Percentiles rank a stretch among this genome's conserved stretches.
phyloP scores from a whole-genome alignment of 2,329 filamentous ascomycete genomes.

The Annulohypoxylon truncatum region DNA sequence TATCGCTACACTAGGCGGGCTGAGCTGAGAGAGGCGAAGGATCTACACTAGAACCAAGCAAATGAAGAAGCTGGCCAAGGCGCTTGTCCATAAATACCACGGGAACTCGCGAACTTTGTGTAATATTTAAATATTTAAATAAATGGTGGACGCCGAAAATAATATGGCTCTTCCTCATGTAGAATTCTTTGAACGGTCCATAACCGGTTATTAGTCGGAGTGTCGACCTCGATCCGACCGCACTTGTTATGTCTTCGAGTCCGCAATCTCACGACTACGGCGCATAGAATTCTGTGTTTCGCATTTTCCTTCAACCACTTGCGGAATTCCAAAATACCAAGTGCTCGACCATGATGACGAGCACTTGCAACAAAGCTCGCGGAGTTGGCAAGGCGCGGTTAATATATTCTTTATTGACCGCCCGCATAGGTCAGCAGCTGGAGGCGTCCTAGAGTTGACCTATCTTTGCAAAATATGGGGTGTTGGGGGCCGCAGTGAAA shows the following conservation, averaged over 20 bases:
- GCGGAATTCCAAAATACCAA: not conserved
- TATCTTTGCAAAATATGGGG: too few relatives aligned
- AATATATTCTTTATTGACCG: not conserved
- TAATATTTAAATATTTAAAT: constrained; percentile 11
- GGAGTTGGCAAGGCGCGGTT: not conserved
- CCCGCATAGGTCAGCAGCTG: not conserved
- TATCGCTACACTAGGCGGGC: not conserved
- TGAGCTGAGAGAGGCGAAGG: constrained; percentile 28
- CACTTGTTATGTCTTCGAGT: too few relatives aligned
- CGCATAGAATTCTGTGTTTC: not conserved
- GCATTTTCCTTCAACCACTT: not conserved
- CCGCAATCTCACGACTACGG: too few relatives aligned
- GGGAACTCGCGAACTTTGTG: not conserved
- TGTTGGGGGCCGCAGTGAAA: too few relatives aligned
- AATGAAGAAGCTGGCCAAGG: not conserved
- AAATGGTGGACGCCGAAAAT: not conserved
- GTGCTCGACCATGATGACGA: not conserved
- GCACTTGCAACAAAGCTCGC: not conserved
- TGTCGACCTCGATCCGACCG: not conserved
- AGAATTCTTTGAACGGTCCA: not conserved
- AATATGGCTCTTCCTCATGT: not conserved
- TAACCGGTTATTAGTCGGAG: not conserved
- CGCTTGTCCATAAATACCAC: constrained; percentile 23
- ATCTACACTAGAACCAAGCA: not conserved
- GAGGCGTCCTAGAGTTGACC: too few relatives aligned